Conservation (phyloP, 1,284 basidiomycete species). For the Flammula alnicola region DNA sequence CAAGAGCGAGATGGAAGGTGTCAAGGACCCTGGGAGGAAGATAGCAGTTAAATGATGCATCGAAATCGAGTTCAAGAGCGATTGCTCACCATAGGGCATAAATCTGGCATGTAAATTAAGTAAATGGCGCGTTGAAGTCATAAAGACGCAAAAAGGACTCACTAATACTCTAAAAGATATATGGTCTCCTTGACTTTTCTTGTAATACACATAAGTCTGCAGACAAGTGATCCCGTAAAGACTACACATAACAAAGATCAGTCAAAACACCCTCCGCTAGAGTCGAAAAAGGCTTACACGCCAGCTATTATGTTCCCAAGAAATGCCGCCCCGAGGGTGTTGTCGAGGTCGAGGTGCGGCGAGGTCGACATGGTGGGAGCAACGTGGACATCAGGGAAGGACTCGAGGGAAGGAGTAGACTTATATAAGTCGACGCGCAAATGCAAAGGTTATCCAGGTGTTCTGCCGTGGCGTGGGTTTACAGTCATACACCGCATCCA, state of each 20-base stretch:
- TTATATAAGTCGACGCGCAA: slow-evolving; percentile 4
- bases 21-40: slow-evolving; percentile 32
- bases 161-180: slow-evolving; percentile 30
- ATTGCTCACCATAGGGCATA: slow-evolving; percentile 31
- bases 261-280: not conserved
- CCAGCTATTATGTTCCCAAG: slow-evolving; percentile 25
- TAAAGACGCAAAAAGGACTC: slow-evolving; percentile 8
- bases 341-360: slow-evolving; percentile 19
- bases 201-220: slow-evolving; percentile 38
- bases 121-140: not conserved
- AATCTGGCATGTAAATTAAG: slow-evolving; percentile 22
- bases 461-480: not conserved
- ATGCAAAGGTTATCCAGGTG: not conserved
- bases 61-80: not conserved
- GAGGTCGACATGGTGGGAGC: slow-evolving; percentile 12
- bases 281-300: slow-evolving; percentile 17
- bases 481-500: not conserved
- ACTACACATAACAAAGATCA: slow-evolving; percentile 19
- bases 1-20: slow-evolving; percentile 35
- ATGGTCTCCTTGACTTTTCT: slow-evolving; percentile 27
- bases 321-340: slow-evolving; percentile 26
- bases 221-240: slow-evolving; percentile 41
- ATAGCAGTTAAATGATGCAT: not conserved
- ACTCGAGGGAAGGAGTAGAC: slow-evolving; percentile 1
- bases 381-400: not conserved